Conservation (phyloP, 1,284 basidiomycete species). For the Phlebopus sp. region DNA sequence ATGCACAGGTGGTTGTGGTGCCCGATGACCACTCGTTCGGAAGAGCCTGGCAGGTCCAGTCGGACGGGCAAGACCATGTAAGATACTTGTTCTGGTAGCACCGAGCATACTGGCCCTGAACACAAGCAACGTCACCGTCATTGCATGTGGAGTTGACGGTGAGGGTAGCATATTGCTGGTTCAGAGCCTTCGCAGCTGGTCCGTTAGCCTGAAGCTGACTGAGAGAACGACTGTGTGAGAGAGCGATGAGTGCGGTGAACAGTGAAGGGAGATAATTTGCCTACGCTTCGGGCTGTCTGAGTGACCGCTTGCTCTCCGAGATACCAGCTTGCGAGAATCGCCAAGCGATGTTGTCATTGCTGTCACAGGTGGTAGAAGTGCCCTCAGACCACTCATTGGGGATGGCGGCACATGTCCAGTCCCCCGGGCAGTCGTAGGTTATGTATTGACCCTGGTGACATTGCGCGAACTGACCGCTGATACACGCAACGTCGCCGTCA, state of each 20-base stretch:
- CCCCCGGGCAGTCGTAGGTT: conserved; percentile 7
- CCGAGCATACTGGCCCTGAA: conserved; percentile 9
- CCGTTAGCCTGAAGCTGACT: conserved; percentile 20
- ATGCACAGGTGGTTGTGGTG: conserved; percentile 19
- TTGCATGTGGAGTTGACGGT: conserved; percentile 12
- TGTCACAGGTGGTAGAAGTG: conserved; percentile 17
- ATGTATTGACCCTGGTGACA: conserved; percentile 18
- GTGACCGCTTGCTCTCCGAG: conserved; percentile 14
- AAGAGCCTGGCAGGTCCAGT: conserved; percentile 18
- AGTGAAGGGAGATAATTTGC: background rate
- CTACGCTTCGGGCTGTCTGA: conserved; percentile 9
- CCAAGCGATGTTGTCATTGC: conserved; percentile 13
- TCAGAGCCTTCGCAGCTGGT: conserved; percentile 20
- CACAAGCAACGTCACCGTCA: conserved; percentile 17
- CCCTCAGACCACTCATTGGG: conserved; percentile 16
- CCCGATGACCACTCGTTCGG: conserved; percentile 22
- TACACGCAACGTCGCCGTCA: conserved; percentile 26
- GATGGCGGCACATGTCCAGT: conserved; percentile 19
- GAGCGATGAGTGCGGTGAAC: background rate
- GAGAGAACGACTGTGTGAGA: background rate
- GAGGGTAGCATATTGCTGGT: conserved; percentile 16
- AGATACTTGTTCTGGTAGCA: conserved; percentile 15
- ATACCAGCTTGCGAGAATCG: conserved; percentile 20
- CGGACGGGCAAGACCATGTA: conserved; percentile 6
- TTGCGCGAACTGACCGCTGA: conserved; percentile 20